phyloP scores from a whole-genome alignment of 305 asterid genomes.

The Fraxinus latifolia region DNA sequence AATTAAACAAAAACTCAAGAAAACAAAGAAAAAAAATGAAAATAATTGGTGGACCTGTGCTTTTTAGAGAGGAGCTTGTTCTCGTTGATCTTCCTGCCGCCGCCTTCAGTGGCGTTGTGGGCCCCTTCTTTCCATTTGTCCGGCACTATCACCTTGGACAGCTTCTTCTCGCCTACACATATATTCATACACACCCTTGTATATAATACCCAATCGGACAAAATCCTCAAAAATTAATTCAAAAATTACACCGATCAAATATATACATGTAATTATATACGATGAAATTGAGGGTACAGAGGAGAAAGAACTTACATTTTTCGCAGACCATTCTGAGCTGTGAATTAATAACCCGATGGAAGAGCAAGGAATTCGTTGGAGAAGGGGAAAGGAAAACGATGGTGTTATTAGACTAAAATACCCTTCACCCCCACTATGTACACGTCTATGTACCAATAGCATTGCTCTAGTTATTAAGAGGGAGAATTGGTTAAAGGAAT shows the following conservation, averaged over 20 bases:
- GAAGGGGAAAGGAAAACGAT: background rate
- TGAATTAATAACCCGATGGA: background rate
- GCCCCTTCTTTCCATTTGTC: slow-evolving; percentile 99
- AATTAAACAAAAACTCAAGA: background rate
- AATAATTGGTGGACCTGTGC: slow-evolving; percentile 39
- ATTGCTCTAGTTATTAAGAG: too few species aligned
- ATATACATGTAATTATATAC: background rate
- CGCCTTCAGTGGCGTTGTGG: slow-evolving; percentile 74
- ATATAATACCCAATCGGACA: slow-evolving; percentile 22
- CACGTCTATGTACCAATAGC: too few species aligned
- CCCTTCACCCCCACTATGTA: too few species aligned
- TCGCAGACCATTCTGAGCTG: slow-evolving; percentile 68
- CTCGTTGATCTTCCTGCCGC: slow-evolving; percentile 96
- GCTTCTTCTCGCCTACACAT: slow-evolving; percentile 81
- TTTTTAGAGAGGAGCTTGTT: slow-evolving; percentile 92
- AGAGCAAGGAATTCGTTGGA: background rate
- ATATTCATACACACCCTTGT: background rate
- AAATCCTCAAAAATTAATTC: slow-evolving; percentile 32
- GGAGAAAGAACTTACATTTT: slow-evolving; percentile 49
- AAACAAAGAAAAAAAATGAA: background rate
- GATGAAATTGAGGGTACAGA: background rate
- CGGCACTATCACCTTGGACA: slow-evolving; percentile 84
- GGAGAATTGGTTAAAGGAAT: too few species aligned
- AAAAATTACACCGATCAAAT: background rate
- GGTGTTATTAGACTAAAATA: too few species aligned